phyloP scores from a whole-genome alignment of 129 eudicot genomes.

The Tagetes erecta region DNA sequence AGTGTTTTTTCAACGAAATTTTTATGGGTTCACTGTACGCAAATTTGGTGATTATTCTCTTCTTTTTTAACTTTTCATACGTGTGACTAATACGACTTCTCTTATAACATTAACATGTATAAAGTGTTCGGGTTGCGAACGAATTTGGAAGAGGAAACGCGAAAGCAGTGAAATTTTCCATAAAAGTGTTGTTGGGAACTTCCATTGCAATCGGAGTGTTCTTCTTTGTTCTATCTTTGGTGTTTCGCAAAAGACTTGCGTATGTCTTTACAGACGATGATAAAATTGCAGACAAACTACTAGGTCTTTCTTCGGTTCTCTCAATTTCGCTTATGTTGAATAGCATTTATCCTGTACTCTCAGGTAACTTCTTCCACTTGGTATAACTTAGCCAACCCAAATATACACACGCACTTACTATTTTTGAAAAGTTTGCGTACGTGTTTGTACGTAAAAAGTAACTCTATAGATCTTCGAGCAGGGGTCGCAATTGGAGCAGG shows the following conservation, averaged over 20 bases:
- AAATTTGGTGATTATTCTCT: too few species aligned
- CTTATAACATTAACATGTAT: slow-evolving; percentile 19
- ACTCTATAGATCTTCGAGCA: slow-evolving; percentile 23
- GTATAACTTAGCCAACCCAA: not conserved
- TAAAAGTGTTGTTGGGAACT: slow-evolving; percentile 60
- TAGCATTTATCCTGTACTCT: slow-evolving; percentile 70
- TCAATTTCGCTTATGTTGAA: slow-evolving; percentile 70
- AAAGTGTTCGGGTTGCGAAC: slow-evolving; percentile 84
- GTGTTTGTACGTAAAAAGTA: not conserved
- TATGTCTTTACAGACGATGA: slow-evolving; percentile 61
- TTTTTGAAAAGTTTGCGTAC: not conserved
- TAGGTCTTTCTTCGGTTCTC: slow-evolving; percentile 60
- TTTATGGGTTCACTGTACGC: too few species aligned
- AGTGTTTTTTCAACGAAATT: too few species aligned
- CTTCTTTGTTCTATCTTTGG: slow-evolving; percentile 58
- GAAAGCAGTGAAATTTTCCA: slow-evolving; percentile 68
- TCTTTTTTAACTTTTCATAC: not conserved
- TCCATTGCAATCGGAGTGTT: slow-evolving; percentile 56
- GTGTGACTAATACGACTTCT: slow-evolving; percentile 10
- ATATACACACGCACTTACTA: not conserved
- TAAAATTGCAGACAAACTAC: slow-evolving; percentile 54
- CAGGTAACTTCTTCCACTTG: slow-evolving; percentile 41
- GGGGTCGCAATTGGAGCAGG: slow-evolving; percentile 92
- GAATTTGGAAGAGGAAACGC: slow-evolving; percentile 88
- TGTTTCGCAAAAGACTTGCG: slow-evolving; percentile 55